A percentile compares a stretch with the other conserved stretches of the same genome.
Evolutionary conservation across 169 alveolate species (phyloP).

Genomic region (Eimeria tenella): DNA sequence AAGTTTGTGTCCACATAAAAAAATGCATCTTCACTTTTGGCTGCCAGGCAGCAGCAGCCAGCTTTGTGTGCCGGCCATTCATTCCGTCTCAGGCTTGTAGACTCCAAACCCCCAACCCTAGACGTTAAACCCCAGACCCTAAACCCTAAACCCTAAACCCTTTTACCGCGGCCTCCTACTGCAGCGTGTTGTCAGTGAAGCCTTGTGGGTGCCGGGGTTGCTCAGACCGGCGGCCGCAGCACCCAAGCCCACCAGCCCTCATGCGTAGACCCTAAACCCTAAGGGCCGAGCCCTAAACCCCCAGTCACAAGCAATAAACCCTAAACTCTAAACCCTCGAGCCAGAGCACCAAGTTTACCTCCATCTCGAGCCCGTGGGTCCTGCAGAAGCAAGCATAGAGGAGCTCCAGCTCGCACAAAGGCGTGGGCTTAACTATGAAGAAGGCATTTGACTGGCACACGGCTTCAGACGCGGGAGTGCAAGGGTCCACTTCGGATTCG

Average conservation of each 20-base stretch:
- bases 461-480: neutral
- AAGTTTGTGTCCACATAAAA: no score
- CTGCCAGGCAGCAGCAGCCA: no score
- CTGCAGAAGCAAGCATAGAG: slow-evolving; percentile 80
- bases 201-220: no score
- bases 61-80: no score
- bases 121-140: no score
- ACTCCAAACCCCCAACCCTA: no score
- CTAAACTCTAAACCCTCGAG: neutral
- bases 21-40: no score
- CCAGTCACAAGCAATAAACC: neutral
- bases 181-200: no score
- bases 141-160: no score
- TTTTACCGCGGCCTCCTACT: no score
- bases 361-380: slow-evolving; percentile 79
- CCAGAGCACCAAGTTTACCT: slow-evolving; percentile 19
- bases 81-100: no score
- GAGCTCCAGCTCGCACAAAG: slow-evolving; percentile 79
- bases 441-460: slow-evolving; percentile 79
- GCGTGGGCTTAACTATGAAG: slow-evolving; percentile 71
- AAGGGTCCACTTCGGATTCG: neutral
- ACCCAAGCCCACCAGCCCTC: neutral
- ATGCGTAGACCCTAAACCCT: slow-evolving; percentile 3
- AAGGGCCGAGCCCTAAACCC: neutral
- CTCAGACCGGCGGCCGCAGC: no score